Conservation (phyloP, 805 yeast genomes). For the Lipomyces oligophaga region DNA sequence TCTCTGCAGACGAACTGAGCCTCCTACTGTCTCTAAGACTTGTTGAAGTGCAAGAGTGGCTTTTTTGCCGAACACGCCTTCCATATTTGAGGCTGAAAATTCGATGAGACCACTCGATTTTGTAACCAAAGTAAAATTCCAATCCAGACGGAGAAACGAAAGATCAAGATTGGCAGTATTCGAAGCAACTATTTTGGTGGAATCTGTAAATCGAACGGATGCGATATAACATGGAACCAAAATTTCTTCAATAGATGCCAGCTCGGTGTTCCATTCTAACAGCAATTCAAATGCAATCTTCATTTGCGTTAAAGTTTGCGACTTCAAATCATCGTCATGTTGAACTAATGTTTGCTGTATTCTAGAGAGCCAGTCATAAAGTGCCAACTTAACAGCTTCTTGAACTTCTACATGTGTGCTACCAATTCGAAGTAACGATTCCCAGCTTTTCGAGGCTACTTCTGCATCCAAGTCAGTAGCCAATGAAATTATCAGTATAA, state of each 20-base stretch:
- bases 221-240: slow-evolving; percentile 6
- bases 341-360: slow-evolving; percentile 30
- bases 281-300: slow-evolving; percentile 16
- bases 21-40: slow-evolving; percentile 14
- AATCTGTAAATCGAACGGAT: slow-evolving; percentile 7
- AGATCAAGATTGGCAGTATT: not conserved
- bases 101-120: not conserved
- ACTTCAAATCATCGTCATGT: slow-evolving; percentile 31
- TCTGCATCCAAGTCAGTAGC: slow-evolving; percentile 21
- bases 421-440: slow-evolving; percentile 10
- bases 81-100: slow-evolving; percentile 13
- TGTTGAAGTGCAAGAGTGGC: slow-evolving; percentile 7
- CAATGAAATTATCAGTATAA: slow-evolving; percentile 39
- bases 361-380: slow-evolving; percentile 35
- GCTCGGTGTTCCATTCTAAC: slow-evolving; percentile 16
- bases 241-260: slow-evolving; percentile 13
- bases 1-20: slow-evolving; percentile 4
- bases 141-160: not conserved
- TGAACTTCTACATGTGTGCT: slow-evolving; percentile 12
- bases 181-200: slow-evolving; percentile 1
- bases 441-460: slow-evolving; percentile 3
- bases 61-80: slow-evolving; percentile 5
- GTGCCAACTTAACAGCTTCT: slow-evolving; percentile 22
- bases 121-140: not conserved
- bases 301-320: slow-evolving; percentile 1